phyloP scores from a whole-genome alignment of 2,329 filamentous ascomycete genomes.

The Hymenotorrendiella dingleyae region DNA sequence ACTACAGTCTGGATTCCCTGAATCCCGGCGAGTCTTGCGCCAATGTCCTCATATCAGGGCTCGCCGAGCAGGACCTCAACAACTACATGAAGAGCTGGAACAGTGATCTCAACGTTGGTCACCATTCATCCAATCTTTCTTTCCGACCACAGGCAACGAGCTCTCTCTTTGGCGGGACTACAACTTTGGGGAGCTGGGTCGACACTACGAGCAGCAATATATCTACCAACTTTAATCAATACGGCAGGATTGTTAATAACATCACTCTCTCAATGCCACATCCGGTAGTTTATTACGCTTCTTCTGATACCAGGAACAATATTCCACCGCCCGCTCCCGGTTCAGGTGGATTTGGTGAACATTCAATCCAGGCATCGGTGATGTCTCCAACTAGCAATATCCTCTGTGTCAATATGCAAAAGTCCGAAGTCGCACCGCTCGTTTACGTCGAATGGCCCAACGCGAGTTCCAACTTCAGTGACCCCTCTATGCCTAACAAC shows the following conservation, averaged over 20 bases:
- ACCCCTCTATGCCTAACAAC: not conserved
- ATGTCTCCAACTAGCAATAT: conserved; percentile 10
- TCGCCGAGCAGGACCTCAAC: conserved; percentile 8
- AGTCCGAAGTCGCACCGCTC: conserved; percentile 7
- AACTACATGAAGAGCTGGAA: conserved; percentile 9
- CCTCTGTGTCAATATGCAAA: conserved; percentile 9
- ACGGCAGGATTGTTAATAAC: conserved; percentile 10
- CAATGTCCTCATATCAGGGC: conserved; percentile 7
- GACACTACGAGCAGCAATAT: conserved; percentile 1
- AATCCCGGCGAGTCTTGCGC: conserved; percentile 7
- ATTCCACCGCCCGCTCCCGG: conserved; percentile 1
- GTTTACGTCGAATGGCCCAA: conserved; percentile 10
- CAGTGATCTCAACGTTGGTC: not conserved
- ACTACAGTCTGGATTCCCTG: conserved; percentile 1
- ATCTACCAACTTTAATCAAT: conserved; percentile 1
- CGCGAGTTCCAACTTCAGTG: conserved; percentile 1
- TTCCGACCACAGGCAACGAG: conserved; percentile 3
- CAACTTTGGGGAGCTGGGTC: conserved; percentile 4
- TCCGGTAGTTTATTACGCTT: conserved; percentile 9
- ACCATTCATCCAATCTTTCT: not conserved
- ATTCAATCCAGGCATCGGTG: conserved; percentile 7
- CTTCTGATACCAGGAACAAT: no score
- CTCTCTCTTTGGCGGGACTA: conserved; percentile 8
- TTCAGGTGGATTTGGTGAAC: conserved; percentile 7
- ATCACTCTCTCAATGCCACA: conserved; percentile 11